Evolutionary conservation across 768 basidiomycete genomes (phyloP), one percentile per base, ranked within the genome.

Genomic region (Rubroboletus satanas): DNA sequence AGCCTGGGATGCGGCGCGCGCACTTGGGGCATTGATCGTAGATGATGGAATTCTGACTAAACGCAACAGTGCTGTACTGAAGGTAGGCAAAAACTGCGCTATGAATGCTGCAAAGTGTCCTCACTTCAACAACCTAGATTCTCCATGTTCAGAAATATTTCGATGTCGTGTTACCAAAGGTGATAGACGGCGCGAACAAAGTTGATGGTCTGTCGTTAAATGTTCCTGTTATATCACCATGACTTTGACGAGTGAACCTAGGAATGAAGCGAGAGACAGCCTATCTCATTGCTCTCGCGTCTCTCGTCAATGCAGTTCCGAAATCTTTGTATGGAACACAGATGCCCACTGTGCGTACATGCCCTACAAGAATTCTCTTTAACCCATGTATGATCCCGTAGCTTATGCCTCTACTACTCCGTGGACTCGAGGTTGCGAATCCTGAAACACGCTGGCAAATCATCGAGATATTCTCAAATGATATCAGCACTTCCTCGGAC

Each of bases 321-420:
- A 87, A 88, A 57, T 76, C 84, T 4, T 73, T 89, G 14, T 93
- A 92, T 62, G 73, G 77, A 7, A 76, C 84, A 23, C 81, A 91
- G 60, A 80, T 98, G 69, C 69, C 85, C 29, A 69, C 71, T 15
- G 87, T 87, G 52, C 44, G 79, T 67, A 21, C 17, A 48, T 26
- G 5, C 7, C 18, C 7, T 41, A 31, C 47, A 8, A 8, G 17
- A 28, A 29, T 7, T n/a, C n/a, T 26, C 26, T 29, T 35, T 17
- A 14, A 28, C 32, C 9, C 21, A 52, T 14, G 5, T 15, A 46
- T 48, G 37, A 39, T 28, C 33, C 17, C n/a, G 11, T 62, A 98
- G 95, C 80, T 98, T 12, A 81, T 98, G 60, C 94, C 97, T 1
- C 78, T 98, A 14, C 77, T 99, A 5, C 74, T 99, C 41, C 88